Base-by-base conservation (phyloP, 192 early-diverging fungal genomes). In the Geranomyces michiganensis region DNA sequence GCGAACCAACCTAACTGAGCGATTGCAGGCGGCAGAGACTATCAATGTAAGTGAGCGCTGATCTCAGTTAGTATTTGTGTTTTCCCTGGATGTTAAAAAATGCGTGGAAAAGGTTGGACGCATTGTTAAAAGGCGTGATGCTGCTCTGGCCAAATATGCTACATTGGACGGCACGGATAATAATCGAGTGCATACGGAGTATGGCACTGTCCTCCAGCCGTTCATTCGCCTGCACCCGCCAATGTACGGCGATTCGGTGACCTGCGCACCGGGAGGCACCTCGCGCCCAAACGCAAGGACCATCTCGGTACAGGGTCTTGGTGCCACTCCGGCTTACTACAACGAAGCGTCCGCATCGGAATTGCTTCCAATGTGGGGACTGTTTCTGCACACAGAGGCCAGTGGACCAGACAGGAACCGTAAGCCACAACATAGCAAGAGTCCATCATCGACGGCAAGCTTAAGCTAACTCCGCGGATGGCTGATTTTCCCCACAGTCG, bases 91-190 rank as follows among this genome's bases (percentile, higher is more conserved):
- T n/a, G n/a, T n/a, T n/a, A n/a, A n/a, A n/a, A n/a, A n/a, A n/a
- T n/a, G n/a, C n/a, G n/a, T n/a, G n/a, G n/a, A n/a, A n/a, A n/a
- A 41, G 5, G 36, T 41, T 41, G 36, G 10, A 41, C 36, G 36
- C 3, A 41, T 10, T 41, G 6, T 55, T 15, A 27, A 27, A n/a
- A 14, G 4, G 51, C 51, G 51, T 2, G 51, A 55, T 15, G 26
- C 51, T n/a, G 3, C 26, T 2, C 51, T 27, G 3, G 3, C 19
- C 7, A 27, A 27, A 6, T 55, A 55, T 55, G 51, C 51, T 3
- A 60, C 75, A n/a, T 56, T 76, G 32, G 61, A 78, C 66, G 73
- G 77, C 17, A 55, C 36, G 24, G 43, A 58, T 22, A 78, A 78
- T 48, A 78, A 78, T 45, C 21, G 63, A 3, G 32, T 49, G 7